Conservation (phyloP, 2,329 filamentous ascomycete genomes). For the Hypoxylon sp. region DNA sequence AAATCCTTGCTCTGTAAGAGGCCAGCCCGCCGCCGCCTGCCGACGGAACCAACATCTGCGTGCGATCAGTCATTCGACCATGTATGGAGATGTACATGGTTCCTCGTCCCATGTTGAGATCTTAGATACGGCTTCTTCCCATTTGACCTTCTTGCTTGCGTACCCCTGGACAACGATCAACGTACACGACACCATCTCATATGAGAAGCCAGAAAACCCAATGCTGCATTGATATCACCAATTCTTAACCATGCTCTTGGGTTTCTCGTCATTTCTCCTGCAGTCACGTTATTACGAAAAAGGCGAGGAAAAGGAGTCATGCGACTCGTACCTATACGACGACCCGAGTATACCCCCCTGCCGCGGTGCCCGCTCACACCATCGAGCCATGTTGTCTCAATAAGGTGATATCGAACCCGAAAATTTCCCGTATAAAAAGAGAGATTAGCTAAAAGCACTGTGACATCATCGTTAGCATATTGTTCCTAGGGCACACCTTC, state of each 20-base stretch:
- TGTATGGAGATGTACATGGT: conserved; percentile 4
- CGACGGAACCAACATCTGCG: conserved; percentile 15
- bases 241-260: conserved; percentile 13
- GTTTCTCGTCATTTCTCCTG: conserved; percentile 1
- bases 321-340: conserved; percentile 20
- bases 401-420: conserved; percentile 3
- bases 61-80: conserved; percentile 26
- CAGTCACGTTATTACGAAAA: conserved; percentile 11
- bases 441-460: conserved; percentile 23
- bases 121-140: conserved; percentile 14
- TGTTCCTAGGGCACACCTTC: background rate
- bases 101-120: conserved; percentile 25
- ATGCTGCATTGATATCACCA: conserved; percentile 1
- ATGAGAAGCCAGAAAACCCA: conserved; percentile 2
- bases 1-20: conserved; percentile 7
- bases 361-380: conserved; percentile 8
- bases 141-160: conserved; percentile 23
- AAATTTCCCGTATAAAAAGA: conserved; percentile 2
- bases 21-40: conserved; percentile 10
- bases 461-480: conserved; percentile 36
- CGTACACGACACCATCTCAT: conserved; percentile 10
- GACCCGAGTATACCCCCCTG: conserved; percentile 10
- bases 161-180: background rate
- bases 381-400: conserved; percentile 11
- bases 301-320: conserved; percentile 11